A percentile compares a stretch with the other conserved stretches of the same genome.
Evolutionary conservation across 345 rosid species (phyloP).

Genomic region (Acer saccharum): DNA sequence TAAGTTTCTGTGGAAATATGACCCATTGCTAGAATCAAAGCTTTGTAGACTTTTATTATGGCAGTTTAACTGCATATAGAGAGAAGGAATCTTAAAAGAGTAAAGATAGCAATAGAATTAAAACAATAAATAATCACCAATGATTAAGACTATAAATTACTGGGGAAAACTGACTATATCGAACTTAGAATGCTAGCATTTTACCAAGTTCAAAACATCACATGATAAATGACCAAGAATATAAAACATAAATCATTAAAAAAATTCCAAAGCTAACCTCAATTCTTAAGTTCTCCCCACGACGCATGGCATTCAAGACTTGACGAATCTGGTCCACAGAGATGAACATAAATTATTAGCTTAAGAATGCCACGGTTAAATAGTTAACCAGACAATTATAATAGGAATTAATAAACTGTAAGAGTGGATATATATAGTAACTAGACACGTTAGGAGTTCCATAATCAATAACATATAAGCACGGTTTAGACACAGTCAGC

Average conservation of each 20-base stretch:
- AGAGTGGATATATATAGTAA: not conserved
- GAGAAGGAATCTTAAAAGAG: not conserved
- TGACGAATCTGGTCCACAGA: constrained; percentile 71
- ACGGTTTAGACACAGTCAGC: not conserved
- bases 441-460: not conserved
- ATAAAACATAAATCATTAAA: constrained; percentile 1
- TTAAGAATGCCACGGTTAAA: not conserved
- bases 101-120: not conserved
- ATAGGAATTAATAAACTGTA: not conserved
- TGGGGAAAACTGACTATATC: not conserved
- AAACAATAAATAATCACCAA: not conserved
- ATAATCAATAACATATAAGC: constrained; percentile 1
- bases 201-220: not conserved
- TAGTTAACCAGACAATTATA: not conserved
- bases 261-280: constrained; percentile 59
- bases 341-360: constrained; percentile 26
- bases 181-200: not conserved
- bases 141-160: not conserved
- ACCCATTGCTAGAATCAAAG: not conserved
- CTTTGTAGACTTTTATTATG: not conserved
- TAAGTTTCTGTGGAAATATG: not conserved
- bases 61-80: not conserved
- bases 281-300: constrained; percentile 68
- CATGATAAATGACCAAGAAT: constrained; percentile 7
- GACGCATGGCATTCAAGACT: constrained; percentile 75